Conservation (phyloP, 1,284 basidiomycete genomes). For the Trametes versicolor region DNA sequence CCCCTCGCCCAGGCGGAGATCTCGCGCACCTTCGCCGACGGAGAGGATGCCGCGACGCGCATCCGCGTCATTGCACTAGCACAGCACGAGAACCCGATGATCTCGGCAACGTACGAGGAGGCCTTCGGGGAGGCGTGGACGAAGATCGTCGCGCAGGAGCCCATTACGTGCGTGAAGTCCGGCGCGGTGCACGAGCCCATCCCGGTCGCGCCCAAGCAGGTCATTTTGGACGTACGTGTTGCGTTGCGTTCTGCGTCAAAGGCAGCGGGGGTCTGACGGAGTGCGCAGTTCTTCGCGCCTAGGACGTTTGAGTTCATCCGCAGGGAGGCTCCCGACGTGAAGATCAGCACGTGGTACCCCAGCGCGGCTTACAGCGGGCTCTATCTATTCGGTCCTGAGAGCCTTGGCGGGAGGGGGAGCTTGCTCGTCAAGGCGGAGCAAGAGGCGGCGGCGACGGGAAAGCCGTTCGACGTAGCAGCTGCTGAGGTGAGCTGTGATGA, state of each 20-base stretch:
- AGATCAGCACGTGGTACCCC: slow-evolving; percentile 30
- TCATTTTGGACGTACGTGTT: slow-evolving; percentile 24
- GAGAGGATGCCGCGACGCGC: slow-evolving; percentile 4
- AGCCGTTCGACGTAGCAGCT: slow-evolving; percentile 24
- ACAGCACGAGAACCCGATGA: slow-evolving; percentile 13
- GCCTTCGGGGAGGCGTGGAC: slow-evolving; percentile 12
- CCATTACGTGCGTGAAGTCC: slow-evolving; percentile 16
- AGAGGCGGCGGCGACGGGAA: slow-evolving; percentile 24
- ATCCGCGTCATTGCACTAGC: slow-evolving; percentile 9
- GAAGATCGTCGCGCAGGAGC: slow-evolving; percentile 12
- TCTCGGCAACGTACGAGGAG: slow-evolving; percentile 5
- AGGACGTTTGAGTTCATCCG: slow-evolving; percentile 18
- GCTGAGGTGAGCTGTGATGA: slow-evolving; percentile 16
- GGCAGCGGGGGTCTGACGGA: neutral
- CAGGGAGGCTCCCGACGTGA: slow-evolving; percentile 20
- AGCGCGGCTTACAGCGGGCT: slow-evolving; percentile 24
- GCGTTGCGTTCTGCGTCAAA: neutral
- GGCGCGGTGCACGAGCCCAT: slow-evolving; percentile 7
- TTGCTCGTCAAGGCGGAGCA: slow-evolving; percentile 25
- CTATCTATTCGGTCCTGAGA: slow-evolving; percentile 28
- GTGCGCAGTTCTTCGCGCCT: slow-evolving; percentile 26
- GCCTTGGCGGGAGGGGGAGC: slow-evolving; percentile 29
- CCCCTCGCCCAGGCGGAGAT: slow-evolving; percentile 7
- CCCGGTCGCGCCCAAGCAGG: slow-evolving; percentile 15
- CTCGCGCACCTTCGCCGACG: slow-evolving; percentile 13